Percentiles rank a stretch among this genome's conserved stretches.
phyloP scores from a whole-genome alignment of 1,139 yeast genomes.

The Nakaseomyces nivariensis region DNA sequence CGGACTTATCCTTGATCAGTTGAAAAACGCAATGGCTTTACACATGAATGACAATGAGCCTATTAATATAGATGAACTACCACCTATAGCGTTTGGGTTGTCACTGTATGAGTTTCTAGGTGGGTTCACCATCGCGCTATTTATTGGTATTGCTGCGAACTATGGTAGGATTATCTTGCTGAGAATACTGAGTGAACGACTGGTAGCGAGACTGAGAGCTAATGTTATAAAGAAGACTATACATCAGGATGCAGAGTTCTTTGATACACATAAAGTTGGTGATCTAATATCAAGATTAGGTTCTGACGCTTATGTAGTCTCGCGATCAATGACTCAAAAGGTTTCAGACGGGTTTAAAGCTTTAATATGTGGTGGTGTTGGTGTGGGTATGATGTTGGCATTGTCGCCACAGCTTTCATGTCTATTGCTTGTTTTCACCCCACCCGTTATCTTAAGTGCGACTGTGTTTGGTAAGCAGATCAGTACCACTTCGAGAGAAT shows the following conservation, averaged over 20 bases:
- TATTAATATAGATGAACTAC: constrained; percentile 29
- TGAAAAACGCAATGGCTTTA: constrained; percentile 33
- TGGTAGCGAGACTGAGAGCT: constrained; percentile 75
- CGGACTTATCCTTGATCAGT: constrained; percentile 64
- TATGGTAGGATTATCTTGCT: constrained; percentile 70
- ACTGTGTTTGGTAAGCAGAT: constrained; percentile 71
- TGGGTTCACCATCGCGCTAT: constrained; percentile 45
- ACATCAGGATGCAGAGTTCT: constrained; percentile 84
- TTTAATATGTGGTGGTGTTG: constrained; percentile 66
- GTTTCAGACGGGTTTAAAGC: constrained; percentile 87
- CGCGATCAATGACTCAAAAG: constrained; percentile 79
- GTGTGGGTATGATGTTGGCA: constrained; percentile 79
- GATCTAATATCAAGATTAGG: constrained; percentile 83
- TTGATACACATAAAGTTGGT: constrained; percentile 87
- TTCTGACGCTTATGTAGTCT: constrained; percentile 83
- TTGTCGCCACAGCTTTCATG: constrained; percentile 74
- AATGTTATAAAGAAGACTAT: constrained; percentile 66
- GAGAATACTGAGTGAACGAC: constrained; percentile 71
- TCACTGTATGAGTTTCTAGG: constrained; percentile 40
- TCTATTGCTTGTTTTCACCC: constrained; percentile 67
- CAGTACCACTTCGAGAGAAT: constrained; percentile 59
- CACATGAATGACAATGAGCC: constrained; percentile 10
- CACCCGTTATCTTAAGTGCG: constrained; percentile 71
- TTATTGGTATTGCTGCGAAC: constrained; percentile 66
- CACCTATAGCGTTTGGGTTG: constrained; percentile 35